Evolutionary conservation across 495 filamentous ascomycete genomes (phyloP).

Genomic region (Jackrogersella minutella): DNA sequence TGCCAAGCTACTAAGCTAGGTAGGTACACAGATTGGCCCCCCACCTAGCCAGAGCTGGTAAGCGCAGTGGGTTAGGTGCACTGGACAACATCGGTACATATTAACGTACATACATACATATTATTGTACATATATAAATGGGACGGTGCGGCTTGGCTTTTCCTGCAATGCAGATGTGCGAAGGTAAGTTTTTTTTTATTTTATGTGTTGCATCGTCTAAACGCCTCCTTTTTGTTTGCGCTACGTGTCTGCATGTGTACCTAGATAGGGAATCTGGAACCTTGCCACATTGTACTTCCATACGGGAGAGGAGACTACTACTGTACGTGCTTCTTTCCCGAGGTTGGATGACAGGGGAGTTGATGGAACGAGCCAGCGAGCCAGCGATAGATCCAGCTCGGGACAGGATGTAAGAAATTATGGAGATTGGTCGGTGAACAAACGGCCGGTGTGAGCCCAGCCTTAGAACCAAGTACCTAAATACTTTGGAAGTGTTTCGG

Average conservation of each 20-base stretch:
- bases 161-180: slow-evolving; percentile 20
- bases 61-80: slow-evolving; percentile 38
- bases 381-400: slow-evolving; percentile 25
- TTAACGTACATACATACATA: background rate
- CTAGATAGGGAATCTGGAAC: slow-evolving; percentile 21
- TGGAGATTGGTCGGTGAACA: slow-evolving; percentile 24
- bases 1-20: slow-evolving; percentile 8
- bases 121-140: background rate
- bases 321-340: slow-evolving; percentile 24
- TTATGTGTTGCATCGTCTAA: slow-evolving; percentile 22
- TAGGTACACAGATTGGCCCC: slow-evolving; percentile 18
- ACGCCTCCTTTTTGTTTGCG: slow-evolving; percentile 25
- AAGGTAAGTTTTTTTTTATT: background rate
- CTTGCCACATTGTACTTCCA: slow-evolving; percentile 24
- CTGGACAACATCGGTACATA: slow-evolving; percentile 13
- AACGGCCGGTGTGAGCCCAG: slow-evolving; percentile 26
- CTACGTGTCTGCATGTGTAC: slow-evolving; percentile 22
- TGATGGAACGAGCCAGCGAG: slow-evolving; percentile 12
- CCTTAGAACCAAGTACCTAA: slow-evolving; percentile 3
- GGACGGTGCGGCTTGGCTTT: slow-evolving; percentile 16
- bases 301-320: slow-evolving; percentile 12
- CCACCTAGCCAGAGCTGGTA: slow-evolving; percentile 23
- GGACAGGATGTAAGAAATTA: slow-evolving; percentile 32
- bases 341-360: slow-evolving; percentile 30
- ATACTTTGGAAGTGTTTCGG: slow-evolving; percentile 16